phyloP scores from a whole-genome alignment of 495 filamentous ascomycete species.

The Neurospora intermedia region DNA sequence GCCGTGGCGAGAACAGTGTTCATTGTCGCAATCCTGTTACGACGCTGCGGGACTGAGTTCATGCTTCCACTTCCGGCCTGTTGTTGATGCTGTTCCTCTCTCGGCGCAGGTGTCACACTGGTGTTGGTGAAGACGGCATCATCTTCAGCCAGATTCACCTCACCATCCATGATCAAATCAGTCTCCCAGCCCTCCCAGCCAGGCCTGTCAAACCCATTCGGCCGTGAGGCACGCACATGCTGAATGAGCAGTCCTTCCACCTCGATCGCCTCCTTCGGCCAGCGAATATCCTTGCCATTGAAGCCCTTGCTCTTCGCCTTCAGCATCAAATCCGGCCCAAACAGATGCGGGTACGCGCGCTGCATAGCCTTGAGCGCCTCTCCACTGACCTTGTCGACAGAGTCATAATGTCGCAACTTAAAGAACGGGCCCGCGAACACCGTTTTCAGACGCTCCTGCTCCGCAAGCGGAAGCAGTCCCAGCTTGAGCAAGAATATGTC shows the following conservation, averaged over 20 bases:
- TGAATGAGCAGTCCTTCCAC: conserved; percentile 42
- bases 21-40: neutral
- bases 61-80: neutral
- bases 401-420: conserved; percentile 54
- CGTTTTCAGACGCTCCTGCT: conserved; percentile 45
- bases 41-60: neutral
- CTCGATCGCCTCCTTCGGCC: conserved; percentile 41
- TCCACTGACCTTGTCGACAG: conserved; percentile 60
- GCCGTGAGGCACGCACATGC: conserved; percentile 42
- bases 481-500: conserved; percentile 56
- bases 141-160: conserved; percentile 7
- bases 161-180: conserved; percentile 18
- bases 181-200: conserved; percentile 42
- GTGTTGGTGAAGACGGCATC: neutral
- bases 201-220: conserved; percentile 46
- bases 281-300: conserved; percentile 33
- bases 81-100: neutral
- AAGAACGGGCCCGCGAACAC: conserved; percentile 46
- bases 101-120: neutral
- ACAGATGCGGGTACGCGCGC: conserved; percentile 39
- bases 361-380: conserved; percentile 54
- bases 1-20: neutral
- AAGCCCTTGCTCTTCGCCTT: conserved; percentile 38
- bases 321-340: conserved; percentile 31
- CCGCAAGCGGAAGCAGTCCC: conserved; percentile 45